Conservation (phyloP, 495 filamentous ascomycete species). For the Aspergillus panamensis region DNA sequence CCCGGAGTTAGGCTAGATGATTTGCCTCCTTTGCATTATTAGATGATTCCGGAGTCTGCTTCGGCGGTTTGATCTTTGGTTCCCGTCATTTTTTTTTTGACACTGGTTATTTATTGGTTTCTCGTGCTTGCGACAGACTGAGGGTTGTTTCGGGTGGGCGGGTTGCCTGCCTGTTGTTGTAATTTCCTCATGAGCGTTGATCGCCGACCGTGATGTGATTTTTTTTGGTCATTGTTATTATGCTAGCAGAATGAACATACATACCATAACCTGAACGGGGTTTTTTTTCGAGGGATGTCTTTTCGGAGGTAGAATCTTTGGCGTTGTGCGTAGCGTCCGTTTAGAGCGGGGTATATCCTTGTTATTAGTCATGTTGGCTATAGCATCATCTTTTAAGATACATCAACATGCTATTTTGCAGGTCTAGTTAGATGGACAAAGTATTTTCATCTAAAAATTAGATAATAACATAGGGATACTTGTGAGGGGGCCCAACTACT, state of each 20-base stretch:
- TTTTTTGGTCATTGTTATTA: conserved; percentile 9
- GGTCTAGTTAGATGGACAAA: too few species aligned
- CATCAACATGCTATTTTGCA: too few species aligned
- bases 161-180: conserved; percentile 3
- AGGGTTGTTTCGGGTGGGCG: conserved; percentile 5
- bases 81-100: neutral
- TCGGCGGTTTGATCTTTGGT: neutral
- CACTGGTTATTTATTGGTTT: neutral
- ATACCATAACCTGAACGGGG: conserved; percentile 2
- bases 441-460: too few species aligned
- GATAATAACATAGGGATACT: too few species aligned
- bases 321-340: too few species aligned
- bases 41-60: conserved; percentile 11
- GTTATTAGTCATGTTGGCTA: too few species aligned
- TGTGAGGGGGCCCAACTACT: too few species aligned
- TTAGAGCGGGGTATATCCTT: too few species aligned
- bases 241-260: conserved; percentile 15
- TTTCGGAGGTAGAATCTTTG: too few species aligned
- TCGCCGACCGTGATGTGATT: conserved; percentile 2
- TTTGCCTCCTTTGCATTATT: conserved; percentile 5
- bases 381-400: too few species aligned
- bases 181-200: conserved; percentile 1
- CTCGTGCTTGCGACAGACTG: neutral
- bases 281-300: neutral
- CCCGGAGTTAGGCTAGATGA: conserved; percentile 18